A percentile compares a stretch with the other conserved stretches of the same genome.
Evolutionary conservation across 2,329 filamentous ascomycete species (phyloP).

Genomic region (Colletotrichum abscissum): DNA sequence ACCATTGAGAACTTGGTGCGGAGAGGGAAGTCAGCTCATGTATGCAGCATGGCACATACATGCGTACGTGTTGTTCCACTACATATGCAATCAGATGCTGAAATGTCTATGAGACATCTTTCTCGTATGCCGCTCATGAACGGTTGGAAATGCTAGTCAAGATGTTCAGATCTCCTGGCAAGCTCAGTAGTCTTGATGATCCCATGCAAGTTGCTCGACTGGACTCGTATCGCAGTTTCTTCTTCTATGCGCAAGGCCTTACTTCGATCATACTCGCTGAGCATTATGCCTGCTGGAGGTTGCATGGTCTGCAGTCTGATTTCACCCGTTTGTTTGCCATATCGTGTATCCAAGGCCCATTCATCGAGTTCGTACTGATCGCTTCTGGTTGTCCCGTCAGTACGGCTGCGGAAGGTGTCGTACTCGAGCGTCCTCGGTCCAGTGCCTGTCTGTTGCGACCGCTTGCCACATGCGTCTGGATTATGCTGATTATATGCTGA

Average conservation of each 20-base stretch:
- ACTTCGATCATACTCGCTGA: not conserved
- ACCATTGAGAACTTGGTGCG: too few relatives aligned
- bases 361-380: not conserved
- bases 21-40: too few relatives aligned
- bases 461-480: not conserved
- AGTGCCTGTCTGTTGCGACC: not conserved
- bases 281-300: not conserved
- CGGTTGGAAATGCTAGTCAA: not conserved
- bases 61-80: too few relatives aligned
- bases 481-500: conserved; percentile 15
- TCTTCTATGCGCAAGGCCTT: not conserved
- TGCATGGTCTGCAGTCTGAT: not conserved
- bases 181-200: not conserved
- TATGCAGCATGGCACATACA: too few relatives aligned
- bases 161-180: not conserved
- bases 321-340: not conserved
- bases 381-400: not conserved
- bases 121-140: not conserved
- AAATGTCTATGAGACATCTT: too few relatives aligned
- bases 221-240: not conserved
- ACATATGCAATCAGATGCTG: too few relatives aligned
- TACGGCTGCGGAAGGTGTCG: not conserved
- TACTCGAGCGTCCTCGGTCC: not conserved
- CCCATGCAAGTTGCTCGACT: not conserved
- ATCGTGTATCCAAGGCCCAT: not conserved